These are phyloP conservation scores for Aspergillus conjunctus DNA, from an alignment of 495 filamentous ascomycete genomes.

Conservation along the genomic window DNA sequence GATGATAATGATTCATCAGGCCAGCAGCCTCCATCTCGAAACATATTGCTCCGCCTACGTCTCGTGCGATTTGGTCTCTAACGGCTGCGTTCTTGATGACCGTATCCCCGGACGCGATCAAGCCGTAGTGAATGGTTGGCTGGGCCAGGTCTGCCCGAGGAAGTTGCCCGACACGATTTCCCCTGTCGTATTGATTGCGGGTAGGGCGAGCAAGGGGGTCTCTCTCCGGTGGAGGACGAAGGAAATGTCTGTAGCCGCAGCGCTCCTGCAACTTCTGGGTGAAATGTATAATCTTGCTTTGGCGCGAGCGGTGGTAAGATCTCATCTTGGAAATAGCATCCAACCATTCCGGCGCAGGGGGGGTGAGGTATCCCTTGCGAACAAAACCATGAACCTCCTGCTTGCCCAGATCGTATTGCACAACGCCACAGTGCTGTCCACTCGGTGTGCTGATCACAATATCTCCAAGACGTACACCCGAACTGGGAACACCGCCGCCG, in stretches of 20 bases:
- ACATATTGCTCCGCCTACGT: background rate
- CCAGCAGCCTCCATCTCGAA: background rate
- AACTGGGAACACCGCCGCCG: background rate
- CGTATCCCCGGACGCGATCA: background rate
- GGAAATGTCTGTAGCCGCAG: too few species aligned
- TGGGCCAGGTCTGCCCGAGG: background rate
- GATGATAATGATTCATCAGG: background rate
- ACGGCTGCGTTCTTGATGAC: background rate
- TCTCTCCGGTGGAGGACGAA: too few species aligned
- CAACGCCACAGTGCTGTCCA: background rate
- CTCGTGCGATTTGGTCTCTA: background rate
- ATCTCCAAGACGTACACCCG: background rate
- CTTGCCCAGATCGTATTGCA: background rate
- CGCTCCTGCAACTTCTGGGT: too few species aligned
- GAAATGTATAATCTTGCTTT: background rate
- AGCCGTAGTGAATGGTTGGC: background rate
- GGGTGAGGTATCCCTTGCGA: background rate
- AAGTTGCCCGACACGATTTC: background rate
- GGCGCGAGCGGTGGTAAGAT: background rate
- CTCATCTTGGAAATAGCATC: background rate
- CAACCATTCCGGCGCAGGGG: background rate
- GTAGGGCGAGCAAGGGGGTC: background rate
- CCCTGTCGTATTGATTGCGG: background rate
- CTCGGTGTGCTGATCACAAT: background rate
- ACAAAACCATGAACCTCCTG: background rate